phyloP scores from a whole-genome alignment of 2,329 filamentous ascomycete species.

The Septoria linicola region DNA sequence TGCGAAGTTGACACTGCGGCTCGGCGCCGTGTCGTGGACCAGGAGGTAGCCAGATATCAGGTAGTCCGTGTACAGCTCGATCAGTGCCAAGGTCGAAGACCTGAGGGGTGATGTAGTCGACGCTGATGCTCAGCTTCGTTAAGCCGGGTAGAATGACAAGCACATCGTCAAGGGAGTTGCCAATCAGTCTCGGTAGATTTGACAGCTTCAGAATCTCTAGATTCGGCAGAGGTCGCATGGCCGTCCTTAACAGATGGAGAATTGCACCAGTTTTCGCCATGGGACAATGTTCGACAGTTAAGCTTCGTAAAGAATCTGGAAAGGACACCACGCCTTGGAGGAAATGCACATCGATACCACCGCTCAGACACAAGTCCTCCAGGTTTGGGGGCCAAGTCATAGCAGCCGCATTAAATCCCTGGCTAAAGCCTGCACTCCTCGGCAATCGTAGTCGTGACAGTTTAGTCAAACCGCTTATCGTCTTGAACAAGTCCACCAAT shows the following conservation, averaged over 20 bases:
- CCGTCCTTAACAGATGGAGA: constrained; percentile 39
- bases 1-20: constrained; percentile 38
- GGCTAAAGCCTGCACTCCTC: constrained; percentile 36
- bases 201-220: constrained; percentile 43
- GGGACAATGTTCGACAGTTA: constrained; percentile 48
- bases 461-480: constrained; percentile 47
- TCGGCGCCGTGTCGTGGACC: constrained; percentile 16
- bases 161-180: constrained; percentile 43
- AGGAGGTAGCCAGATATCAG: constrained; percentile 8
- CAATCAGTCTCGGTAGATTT: constrained; percentile 43
- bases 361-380: constrained; percentile 44
- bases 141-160: constrained; percentile 44
- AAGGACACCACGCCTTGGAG: constrained; percentile 39
- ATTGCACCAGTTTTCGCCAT: constrained; percentile 41
- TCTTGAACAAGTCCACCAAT: constrained; percentile 51
- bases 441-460: constrained; percentile 46
- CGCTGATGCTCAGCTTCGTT: constrained; percentile 43
- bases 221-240: constrained; percentile 29
- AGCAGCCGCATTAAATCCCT: constrained; percentile 23
- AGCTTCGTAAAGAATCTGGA: constrained; percentile 37
- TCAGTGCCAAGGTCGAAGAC: constrained; percentile 38
- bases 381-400: constrained; percentile 47
- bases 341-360: constrained; percentile 46
- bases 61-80: background rate
- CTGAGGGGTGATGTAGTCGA: constrained; percentile 48